A percentile compares a stretch with the other conserved stretches of the same genome.
Evolutionary conservation across 371 early-diverging fungal species (phyloP).

Genomic region (Mortierella sp.): DNA sequence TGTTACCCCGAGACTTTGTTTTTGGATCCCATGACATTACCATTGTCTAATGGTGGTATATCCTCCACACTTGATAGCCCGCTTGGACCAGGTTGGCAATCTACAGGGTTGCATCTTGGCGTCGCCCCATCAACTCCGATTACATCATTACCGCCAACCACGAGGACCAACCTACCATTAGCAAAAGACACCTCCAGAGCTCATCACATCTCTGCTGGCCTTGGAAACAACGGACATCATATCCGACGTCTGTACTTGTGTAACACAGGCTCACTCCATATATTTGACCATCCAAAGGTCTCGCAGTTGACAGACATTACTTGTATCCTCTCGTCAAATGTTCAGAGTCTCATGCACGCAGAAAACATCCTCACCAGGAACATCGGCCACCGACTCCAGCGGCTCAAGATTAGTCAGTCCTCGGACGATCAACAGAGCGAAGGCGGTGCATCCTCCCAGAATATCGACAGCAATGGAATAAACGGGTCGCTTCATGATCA

Average conservation of each 20-base stretch:
- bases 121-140: too few relatives aligned
- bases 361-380: conserved; percentile 13
- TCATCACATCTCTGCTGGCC: conserved; percentile 7
- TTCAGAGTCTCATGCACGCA: background rate
- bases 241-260: conserved; percentile 7
- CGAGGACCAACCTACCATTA: background rate
- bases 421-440: background rate
- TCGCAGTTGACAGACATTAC: conserved; percentile 8
- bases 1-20: background rate
- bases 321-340: background rate
- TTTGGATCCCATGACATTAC: too few relatives aligned
- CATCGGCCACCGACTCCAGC: conserved; percentile 13
- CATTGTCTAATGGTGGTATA: too few relatives aligned
- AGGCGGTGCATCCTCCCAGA: background rate
- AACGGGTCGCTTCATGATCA: background rate
- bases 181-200: background rate
- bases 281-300: conserved; percentile 9
- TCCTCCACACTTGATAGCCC: too few relatives aligned
- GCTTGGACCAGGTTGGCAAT: too few relatives aligned
- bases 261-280: background rate
- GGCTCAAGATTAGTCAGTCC: conserved; percentile 13
- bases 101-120: too few relatives aligned
- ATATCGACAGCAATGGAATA: background rate
- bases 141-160: too few relatives aligned
- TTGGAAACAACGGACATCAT: conserved; percentile 13